Evolutionary conservation across 805 yeast genomes (phyloP), one percentile per base, ranked within the genome.

Genomic region (Yamadazyma takamatsuzukensis): DNA sequence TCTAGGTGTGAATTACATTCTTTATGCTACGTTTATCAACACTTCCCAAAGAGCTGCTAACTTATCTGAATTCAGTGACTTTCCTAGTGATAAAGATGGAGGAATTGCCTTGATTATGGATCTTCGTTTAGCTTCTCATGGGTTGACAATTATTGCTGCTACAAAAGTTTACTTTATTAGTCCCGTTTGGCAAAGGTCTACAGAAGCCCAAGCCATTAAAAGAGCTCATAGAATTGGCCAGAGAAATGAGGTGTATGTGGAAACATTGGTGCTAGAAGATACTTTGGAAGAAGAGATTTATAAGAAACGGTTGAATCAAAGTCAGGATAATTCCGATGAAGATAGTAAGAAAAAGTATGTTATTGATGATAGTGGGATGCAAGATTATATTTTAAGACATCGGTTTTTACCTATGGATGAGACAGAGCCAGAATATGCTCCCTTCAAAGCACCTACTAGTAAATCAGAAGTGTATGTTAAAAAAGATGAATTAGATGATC

Each of bases 211-310:
- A 46, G 87, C 87, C 1, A 78, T 81, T 29, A 80, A 82, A 43
- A 71, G 89, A 59, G 82, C 87, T 0, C 89, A 81, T 54, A 69
- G 88, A 54, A 81, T 81, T 50, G 88, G 89, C 0, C 88, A 81
- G 43, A 60, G 64, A 0, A 57, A 65, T n/a, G 75, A 74, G 14
- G 87, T 81, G 0, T 57, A 53, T 49, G 88, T 81, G n/a, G 87
- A 81, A 47, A 81, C 87, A 0, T 54, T 81, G 36, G 72, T 81
- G 3, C 50, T 81, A 44, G 59, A 68, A 32, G 78, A 73, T 4
- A 81, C 87, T 0, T 61, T 81, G 29, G 88, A 81, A 43, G 83
- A 80, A 51, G 82, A 78, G 43, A 78, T 81, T 66, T 79, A 77
- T 51, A 68, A 58, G 25, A 52, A 55, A 33, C 44, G 76, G 29